Base-by-base conservation (phyloP, 1,284 basidiomycete genomes). In the Irpex sp. region DNA sequence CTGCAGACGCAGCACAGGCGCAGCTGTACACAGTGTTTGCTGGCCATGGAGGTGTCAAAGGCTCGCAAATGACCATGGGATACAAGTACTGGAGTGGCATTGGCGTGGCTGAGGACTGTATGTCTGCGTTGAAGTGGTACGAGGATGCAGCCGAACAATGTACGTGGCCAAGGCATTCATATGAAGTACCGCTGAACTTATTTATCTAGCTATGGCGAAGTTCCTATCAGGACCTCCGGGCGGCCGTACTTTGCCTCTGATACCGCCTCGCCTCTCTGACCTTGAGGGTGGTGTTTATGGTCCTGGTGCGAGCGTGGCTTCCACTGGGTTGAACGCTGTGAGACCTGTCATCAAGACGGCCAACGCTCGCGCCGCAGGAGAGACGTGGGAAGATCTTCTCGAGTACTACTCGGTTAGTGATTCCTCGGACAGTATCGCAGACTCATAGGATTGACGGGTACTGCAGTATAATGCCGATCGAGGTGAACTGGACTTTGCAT, bases 71-170 rank as follows among this genome's bases (percentile, higher is more conserved):
- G 95, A 91, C 96, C 0, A 86, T 99, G 54, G 98, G 93, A 0
- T 99, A 98, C 81, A 90, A 97, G n/a, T 94, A 97, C 79, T 98
- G 96, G 94, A 93, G 94, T 32, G 98, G 98, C 0, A 97, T 99
- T 72, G 96, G 97, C 6, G 94, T 95, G 0, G 86, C 92, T 67
- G 96, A 98, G 80, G 92, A 93, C 76, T 99, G 97, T 80, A 86
- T 90, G 78, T 85, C 89, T 6, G 95, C 97, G 3, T 82, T 97
- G 63, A 89, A 90, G 27, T 98, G 95, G 92, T 99, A 98, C 80
- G 94, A 96, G 78, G 87, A 86, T 56, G 96, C 96, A 0, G 94
- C 97, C 11, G 93, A 96, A 74, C 91, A 95, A 83, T 89, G 96
- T 94, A 73, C 77, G 85, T 76, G 20, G 9, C 4, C 18, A 59